These are phyloP conservation scores for Rubia tinctorum DNA, from an alignment of 305 asterid genomes.

Conservation along the genomic window DNA sequence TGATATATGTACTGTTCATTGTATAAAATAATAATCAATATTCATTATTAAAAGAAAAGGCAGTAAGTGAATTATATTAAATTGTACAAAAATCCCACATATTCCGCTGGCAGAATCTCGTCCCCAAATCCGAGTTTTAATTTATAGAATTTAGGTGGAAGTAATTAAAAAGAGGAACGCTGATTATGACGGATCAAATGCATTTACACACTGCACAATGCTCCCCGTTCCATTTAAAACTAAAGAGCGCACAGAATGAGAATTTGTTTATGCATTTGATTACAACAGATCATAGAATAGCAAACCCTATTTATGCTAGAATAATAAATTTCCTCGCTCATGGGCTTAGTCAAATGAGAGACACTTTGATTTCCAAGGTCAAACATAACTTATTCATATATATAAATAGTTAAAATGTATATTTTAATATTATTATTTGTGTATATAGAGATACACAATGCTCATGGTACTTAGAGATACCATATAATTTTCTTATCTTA, in stretches of 20 bases:
- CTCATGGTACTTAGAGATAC: too few species aligned
- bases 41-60: too few species aligned
- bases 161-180: too few species aligned
- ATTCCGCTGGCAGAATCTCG: neutral
- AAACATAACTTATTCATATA: too few species aligned
- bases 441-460: too few species aligned
- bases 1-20: too few species aligned
- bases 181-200: neutral
- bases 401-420: too few species aligned
- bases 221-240: neutral
- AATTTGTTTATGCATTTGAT: neutral
- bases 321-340: neutral
- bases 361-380: neutral
- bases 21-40: too few species aligned
- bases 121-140: neutral
- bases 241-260: neutral
- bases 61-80: too few species aligned
- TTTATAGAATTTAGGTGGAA: too few species aligned
- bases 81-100: neutral
- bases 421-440: too few species aligned
- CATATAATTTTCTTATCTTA: too few species aligned
- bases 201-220: neutral
- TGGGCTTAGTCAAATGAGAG: neutral
- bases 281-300: neutral
- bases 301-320: neutral